Evolutionary conservation across 805 yeast genomes (phyloP), one percentile per base, ranked within the genome.

Genomic region (Candida suzukii): DNA sequence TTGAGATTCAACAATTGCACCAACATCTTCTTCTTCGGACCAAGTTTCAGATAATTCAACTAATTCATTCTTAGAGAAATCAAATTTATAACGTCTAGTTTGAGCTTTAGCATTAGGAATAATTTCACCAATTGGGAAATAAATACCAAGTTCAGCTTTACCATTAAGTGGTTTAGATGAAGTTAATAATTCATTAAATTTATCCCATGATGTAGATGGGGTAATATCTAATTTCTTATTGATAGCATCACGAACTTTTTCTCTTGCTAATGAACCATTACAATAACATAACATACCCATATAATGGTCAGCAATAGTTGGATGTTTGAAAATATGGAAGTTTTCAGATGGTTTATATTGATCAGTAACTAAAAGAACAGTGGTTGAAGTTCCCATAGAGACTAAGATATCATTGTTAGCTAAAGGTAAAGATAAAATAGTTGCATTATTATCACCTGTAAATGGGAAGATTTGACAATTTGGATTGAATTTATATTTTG

Each of bases 251-350:
- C 93, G 70, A 11, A 88, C 69, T 43, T 71, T 70, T 53, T 88
- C 96, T 48, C 97, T 69, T 0, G 96, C 95, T 38, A 88, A 64
- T 0, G 96, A 75, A 0, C 97, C 96, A 58, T 88, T 88, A 55
- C 95, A 84, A 60, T 88, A 88, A 58, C 97, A 88, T 41, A 90
- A 76, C 97, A 88, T 88, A 19, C 95, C 95, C 96, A 88, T 90
- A 58, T 78, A 88, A 29, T 82, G 78, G 29, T 70, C 71, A 0
- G 76, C 74, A 46, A 84, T 74, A 0, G 95, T 83, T 9, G 97
- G 96, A 57, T 90, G 96, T 47, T 77, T 77, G 65, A 88, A 88
- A 48, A 88, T 61, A 56, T 88, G 96, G 57, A 88, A 88, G 50
- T 81, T 83, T 6, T 87, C 77, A 1, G 90, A 82, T 2, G 96